Percentiles rank a stretch among this genome's conserved stretches.
Evolutionary conservation across 192 early-diverging fungal species (phyloP).

Genomic region (Podila horticola): DNA sequence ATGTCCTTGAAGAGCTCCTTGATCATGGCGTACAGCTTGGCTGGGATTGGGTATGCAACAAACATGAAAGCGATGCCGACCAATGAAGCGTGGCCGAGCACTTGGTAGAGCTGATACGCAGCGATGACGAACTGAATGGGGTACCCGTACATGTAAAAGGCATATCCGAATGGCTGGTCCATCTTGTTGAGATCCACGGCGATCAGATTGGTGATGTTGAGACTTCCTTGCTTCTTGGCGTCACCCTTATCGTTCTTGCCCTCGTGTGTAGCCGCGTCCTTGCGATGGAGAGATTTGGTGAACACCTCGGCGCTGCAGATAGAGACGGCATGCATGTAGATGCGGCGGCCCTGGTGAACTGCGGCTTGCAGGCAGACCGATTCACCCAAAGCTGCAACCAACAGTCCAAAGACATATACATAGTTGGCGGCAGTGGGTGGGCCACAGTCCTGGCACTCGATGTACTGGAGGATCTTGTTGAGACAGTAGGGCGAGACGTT

Average conservation of each 20-base stretch:
- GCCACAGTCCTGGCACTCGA: constrained; percentile 38
- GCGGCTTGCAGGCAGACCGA: constrained; percentile 58
- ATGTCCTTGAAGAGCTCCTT: constrained; percentile 61
- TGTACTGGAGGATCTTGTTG: constrained; percentile 41
- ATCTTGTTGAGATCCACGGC: constrained; percentile 40
- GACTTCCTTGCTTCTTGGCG: constrained; percentile 5
- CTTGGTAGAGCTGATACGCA: constrained; percentile 69
- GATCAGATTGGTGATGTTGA: constrained; percentile 45
- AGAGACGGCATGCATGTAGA: constrained; percentile 63
- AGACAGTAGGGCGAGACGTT: constrained; percentile 24
- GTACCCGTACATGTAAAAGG: constrained; percentile 60
- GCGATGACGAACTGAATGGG: constrained; percentile 77
- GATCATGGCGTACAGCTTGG: constrained; percentile 57
- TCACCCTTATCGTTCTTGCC: constrained; percentile 17
- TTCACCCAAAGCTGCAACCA: constrained; percentile 51
- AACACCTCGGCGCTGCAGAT: constrained; percentile 57
- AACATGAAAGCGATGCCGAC: constrained; percentile 78
- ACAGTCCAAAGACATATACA: constrained; percentile 67
- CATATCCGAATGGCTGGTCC: constrained; percentile 21
- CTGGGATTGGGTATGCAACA: constrained; percentile 68
- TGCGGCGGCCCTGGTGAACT: constrained; percentile 69
- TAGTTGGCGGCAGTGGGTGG: constrained; percentile 47
- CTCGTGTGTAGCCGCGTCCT: constrained; percentile 48
- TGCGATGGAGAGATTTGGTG: constrained; percentile 56
- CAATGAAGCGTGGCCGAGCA: constrained; percentile 84